Evolutionary conservation across 495 filamentous ascomycete species (phyloP), one percentile per base, ranked within the genome.

Genomic region (Talaromyces liani): DNA sequence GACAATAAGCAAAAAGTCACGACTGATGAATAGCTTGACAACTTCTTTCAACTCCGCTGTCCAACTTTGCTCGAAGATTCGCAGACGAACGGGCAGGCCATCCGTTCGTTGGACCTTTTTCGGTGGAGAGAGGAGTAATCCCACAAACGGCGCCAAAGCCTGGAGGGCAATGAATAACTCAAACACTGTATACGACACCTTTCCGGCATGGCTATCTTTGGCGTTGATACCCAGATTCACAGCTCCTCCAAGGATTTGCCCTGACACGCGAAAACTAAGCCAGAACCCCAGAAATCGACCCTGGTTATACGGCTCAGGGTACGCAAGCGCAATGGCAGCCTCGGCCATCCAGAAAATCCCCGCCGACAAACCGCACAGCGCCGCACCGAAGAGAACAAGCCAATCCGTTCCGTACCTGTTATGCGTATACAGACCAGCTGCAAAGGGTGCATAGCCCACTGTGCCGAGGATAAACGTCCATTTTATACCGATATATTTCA

Each of bases 311-410:
- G 82, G 80, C 64, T 89, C 87, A 0, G 86, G 85, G 65, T 89
- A 89, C 0, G 82, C 74, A 4, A 88, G 80, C 0, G 85, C 86
- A 54, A 90, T 87, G 1, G 86, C 85, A 3, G 80, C 82, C 67
- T 89, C 87, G 0, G 85, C 81, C 71, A 82, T 82, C 87, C 87
- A 90, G 70, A 88, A 90, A 1, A 88, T 75, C 4, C 86, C 85
- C 0, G 87, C 87, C 0, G 82, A 84, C 36, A 88, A 72, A 24
- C 87, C 87, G 66, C 87, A 89, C 9, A 86, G 72, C 10, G 84
- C 86, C 0, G 86, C 85, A 8, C 87, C 87, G 53, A 89, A 71
- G 47, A 88, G 72, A 0, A 85, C 78, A 4, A 88, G 75, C 87
- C 87, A 90, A 64, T 83, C 77, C 18, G 74, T 82, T 14, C 82